These are phyloP conservation scores for Kwoniella botswanensis DNA, from an alignment of 768 basidiomycete genomes.

Conservation along the genomic window DNA sequence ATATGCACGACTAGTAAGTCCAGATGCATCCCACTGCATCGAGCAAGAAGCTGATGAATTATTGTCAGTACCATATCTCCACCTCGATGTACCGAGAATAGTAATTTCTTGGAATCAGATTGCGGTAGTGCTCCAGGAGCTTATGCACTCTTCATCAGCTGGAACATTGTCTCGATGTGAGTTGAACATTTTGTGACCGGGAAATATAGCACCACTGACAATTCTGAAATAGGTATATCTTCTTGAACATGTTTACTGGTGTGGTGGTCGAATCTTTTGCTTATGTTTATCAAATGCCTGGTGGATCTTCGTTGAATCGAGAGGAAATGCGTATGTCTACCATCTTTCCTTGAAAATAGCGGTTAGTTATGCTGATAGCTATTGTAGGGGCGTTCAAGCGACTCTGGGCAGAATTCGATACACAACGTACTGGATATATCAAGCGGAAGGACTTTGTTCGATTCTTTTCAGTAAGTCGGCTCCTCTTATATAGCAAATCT, in stretches of 20 bases:
- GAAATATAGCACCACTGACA: background rate
- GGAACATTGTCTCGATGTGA: slow-evolving; percentile 93
- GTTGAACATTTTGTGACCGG: slow-evolving; percentile 27
- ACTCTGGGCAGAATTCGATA: slow-evolving; percentile 84
- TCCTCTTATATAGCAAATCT: background rate
- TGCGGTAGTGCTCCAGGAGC: slow-evolving; percentile 87
- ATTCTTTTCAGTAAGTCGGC: slow-evolving; percentile 76
- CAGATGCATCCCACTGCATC: background rate
- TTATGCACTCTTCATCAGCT: slow-evolving; percentile 84
- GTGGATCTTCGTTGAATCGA: slow-evolving; percentile 76
- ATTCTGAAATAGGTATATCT: slow-evolving; percentile 73
- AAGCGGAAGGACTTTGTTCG: slow-evolving; percentile 71
- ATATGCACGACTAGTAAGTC: slow-evolving; percentile 93
- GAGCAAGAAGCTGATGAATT: background rate
- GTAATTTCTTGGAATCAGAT: slow-evolving; percentile 69
- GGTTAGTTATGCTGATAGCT: background rate
- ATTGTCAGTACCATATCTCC: slow-evolving; percentile 69
- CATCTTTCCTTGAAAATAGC: background rate
- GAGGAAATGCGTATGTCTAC: slow-evolving; percentile 75
- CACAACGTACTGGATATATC: slow-evolving; percentile 76
- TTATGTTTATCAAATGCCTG: slow-evolving; percentile 87
- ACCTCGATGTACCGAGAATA: slow-evolving; percentile 76
- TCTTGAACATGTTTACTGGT: slow-evolving; percentile 95
- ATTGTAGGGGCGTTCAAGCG: slow-evolving; percentile 75
- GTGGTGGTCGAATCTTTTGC: slow-evolving; percentile 95